phyloP scores from a whole-genome alignment of 768 basidiomycete species.

The Trametes cingulata region DNA sequence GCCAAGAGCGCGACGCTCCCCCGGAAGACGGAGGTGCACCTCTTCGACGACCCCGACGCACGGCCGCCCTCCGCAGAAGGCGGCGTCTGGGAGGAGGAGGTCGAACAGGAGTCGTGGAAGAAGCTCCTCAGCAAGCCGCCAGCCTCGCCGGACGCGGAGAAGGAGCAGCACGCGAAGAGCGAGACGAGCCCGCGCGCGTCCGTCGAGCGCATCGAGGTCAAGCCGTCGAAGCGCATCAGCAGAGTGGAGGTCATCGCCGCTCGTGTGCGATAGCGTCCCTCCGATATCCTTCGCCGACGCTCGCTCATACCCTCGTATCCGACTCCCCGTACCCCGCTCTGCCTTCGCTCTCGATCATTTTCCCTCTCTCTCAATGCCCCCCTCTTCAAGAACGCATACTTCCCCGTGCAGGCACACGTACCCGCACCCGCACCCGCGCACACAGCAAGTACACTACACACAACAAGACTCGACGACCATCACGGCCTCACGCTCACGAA shows the following conservation, averaged over 20 bases:
- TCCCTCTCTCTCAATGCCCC: neutral
- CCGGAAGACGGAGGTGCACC: conserved; percentile 15
- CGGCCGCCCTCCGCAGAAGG: conserved; percentile 1
- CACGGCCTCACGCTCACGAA: conserved; percentile 7
- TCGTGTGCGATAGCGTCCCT: conserved; percentile 2
- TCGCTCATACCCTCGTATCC: neutral
- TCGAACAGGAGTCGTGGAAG: conserved; percentile 14
- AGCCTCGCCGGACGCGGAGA: neutral
- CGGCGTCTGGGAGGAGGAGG: conserved; percentile 22
- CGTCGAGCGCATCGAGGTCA: neutral
- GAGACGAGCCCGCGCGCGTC: neutral
- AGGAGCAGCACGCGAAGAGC: neutral
- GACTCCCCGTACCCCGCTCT: neutral
- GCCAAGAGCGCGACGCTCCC: neutral
- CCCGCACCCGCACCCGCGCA: neutral
- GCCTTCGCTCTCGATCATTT: neutral
- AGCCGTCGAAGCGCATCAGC: conserved; percentile 1
- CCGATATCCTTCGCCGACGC: neutral
- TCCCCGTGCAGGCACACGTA: neutral
- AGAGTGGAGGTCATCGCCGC: conserved; percentile 7
- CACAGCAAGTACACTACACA: neutral
- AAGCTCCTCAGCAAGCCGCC: conserved; percentile 4
- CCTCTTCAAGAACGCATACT: neutral
- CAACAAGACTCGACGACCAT: neutral
- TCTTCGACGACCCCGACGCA: conserved; percentile 5